These are phyloP conservation scores for Phlegmacium glaucopus DNA, from an alignment of 768 basidiomycete genomes.

Conservation along the genomic window DNA sequence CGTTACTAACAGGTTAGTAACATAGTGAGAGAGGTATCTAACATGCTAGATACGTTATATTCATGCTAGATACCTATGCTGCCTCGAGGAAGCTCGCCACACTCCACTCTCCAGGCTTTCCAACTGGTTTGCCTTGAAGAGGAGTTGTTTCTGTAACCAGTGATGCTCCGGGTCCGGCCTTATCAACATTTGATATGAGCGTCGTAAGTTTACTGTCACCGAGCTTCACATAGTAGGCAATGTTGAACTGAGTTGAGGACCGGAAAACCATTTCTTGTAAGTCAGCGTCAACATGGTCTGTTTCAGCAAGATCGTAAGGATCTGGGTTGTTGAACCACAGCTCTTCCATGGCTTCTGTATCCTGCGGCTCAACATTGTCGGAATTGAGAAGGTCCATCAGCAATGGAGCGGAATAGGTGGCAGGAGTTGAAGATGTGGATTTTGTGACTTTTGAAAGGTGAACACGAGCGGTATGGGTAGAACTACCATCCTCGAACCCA, in stretches of 20 bases:
- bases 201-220: slow-evolving; percentile 4
- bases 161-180: slow-evolving; percentile 1
- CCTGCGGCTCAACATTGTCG: slow-evolving; percentile 8
- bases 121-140: neutral
- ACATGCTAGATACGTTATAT: slow-evolving; percentile 1
- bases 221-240: slow-evolving; percentile 12
- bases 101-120: neutral
- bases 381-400: slow-evolving; percentile 12
- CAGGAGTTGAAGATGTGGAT: neutral
- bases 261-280: neutral
- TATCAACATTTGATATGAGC: slow-evolving; percentile 10
- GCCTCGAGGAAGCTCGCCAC: neutral
- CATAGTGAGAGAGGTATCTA: neutral
- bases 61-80: neutral
- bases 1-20: neutral
- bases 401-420: slow-evolving; percentile 3
- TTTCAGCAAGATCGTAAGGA: slow-evolving; percentile 15
- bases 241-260: slow-evolving; percentile 7
- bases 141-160: neutral
- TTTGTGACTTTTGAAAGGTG: slow-evolving; percentile 3
- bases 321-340: slow-evolving; percentile 10
- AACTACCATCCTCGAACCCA: slow-evolving; percentile 14
- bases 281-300: slow-evolving; percentile 8
- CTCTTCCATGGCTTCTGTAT: slow-evolving; percentile 5
- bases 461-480: slow-evolving; percentile 14